Conservation (phyloP, 768 basidiomycete species). For the Russula sp. region DNA sequence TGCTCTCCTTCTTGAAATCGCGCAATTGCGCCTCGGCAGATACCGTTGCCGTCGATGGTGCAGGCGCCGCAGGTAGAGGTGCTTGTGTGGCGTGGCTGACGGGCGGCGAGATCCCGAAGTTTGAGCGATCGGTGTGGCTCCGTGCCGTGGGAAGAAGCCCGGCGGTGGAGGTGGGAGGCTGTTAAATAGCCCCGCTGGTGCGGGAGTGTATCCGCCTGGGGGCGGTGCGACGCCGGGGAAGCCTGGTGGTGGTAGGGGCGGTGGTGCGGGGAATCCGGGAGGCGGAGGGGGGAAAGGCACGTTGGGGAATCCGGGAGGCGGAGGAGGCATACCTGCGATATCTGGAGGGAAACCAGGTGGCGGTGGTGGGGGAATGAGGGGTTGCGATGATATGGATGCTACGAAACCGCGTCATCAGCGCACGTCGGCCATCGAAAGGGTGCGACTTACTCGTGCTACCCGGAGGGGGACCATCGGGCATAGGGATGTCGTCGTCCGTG, state of each 20-base stretch:
- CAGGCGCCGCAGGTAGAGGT: slow-evolving; percentile 39
- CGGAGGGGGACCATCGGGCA: slow-evolving; percentile 60
- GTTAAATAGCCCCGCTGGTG: slow-evolving; percentile 36
- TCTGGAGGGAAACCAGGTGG: slow-evolving; percentile 26
- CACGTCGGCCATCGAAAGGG: slow-evolving; percentile 35
- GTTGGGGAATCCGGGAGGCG: slow-evolving; percentile 19
- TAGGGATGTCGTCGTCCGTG: slow-evolving; percentile 57
- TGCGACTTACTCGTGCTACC: slow-evolving; percentile 36
- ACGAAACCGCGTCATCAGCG: slow-evolving; percentile 19
- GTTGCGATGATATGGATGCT: slow-evolving; percentile 32
- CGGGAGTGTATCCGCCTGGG: slow-evolving; percentile 33
- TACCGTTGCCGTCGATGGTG: slow-evolving; percentile 60
- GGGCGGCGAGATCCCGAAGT: slow-evolving; percentile 17
- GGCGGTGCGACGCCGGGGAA: slow-evolving; percentile 32
- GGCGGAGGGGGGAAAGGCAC: slow-evolving; percentile 15
- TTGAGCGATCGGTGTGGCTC: slow-evolving; percentile 32
- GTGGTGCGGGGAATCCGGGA: slow-evolving; percentile 28
- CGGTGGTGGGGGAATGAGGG: slow-evolving; percentile 31
- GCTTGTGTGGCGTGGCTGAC: slow-evolving; percentile 34
- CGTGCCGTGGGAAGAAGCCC: slow-evolving; percentile 60
- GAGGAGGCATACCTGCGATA: slow-evolving; percentile 29
- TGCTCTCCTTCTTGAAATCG: slow-evolving; percentile 93
- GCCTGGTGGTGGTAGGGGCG: slow-evolving; percentile 31
- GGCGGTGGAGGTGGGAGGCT: slow-evolving; percentile 33
- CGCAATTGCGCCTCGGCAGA: slow-evolving; percentile 84